Percentiles rank a stretch among this genome's conserved stretches.
Evolutionary conservation across 2,329 filamentous ascomycete species (phyloP).

Genomic region (Aspergillus carbonarius): DNA sequence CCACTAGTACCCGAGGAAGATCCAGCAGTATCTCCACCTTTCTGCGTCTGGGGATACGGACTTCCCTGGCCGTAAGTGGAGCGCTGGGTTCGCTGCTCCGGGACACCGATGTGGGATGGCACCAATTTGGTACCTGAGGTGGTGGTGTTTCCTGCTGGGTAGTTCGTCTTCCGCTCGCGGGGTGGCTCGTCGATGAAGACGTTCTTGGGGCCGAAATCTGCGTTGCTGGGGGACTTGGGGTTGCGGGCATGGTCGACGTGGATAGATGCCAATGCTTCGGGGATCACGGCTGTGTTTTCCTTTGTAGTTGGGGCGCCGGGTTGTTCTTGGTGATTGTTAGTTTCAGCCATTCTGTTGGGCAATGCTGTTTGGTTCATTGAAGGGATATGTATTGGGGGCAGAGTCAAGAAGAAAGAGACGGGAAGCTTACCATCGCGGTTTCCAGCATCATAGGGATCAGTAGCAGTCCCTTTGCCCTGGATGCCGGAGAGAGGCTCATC

Average conservation of each 20-base stretch:
- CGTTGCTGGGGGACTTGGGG: slow-evolving; percentile 6
- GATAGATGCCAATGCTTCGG: slow-evolving; percentile 16
- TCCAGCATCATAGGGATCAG: slow-evolving; percentile 76
- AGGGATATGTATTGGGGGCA: not conserved
- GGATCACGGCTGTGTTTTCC: slow-evolving; percentile 24
- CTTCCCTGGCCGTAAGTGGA: not conserved
- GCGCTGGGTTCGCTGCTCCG: slow-evolving; percentile 3
- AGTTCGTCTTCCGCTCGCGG: not conserved
- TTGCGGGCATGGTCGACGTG: slow-evolving; percentile 2
- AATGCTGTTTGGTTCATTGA: not conserved
- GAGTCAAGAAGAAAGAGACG: not conserved
- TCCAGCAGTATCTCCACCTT: not conserved
- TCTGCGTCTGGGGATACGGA: not conserved
- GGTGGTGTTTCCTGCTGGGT: not conserved
- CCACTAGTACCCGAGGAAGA: not conserved
- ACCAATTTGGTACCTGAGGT: not conserved
- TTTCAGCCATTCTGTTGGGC: not conserved
- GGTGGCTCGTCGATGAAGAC: slow-evolving; percentile 3
- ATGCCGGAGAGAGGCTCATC: slow-evolving; percentile 72
- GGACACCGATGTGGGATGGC: too few species aligned
- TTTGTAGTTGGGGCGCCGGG: slow-evolving; percentile 22
- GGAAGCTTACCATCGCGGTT: slow-evolving; percentile 61
- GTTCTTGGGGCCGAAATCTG: slow-evolving; percentile 6
- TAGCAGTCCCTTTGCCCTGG: slow-evolving; percentile 63
- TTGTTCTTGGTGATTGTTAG: slow-evolving; percentile 26